Conservation (phyloP, 2,329 filamentous ascomycete genomes). For the Hypoxylon sp. region DNA sequence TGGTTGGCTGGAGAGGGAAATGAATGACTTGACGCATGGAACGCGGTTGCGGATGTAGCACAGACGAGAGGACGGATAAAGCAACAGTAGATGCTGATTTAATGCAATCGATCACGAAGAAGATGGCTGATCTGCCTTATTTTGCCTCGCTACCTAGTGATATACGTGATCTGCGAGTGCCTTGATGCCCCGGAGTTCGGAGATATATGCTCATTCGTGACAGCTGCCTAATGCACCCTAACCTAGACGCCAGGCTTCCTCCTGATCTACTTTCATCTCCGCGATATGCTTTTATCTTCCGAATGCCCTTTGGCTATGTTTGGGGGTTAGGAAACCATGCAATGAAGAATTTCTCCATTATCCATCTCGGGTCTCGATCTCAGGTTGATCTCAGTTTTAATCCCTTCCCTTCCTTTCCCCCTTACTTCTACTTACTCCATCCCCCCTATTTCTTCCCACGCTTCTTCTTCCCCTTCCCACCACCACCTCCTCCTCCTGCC, state of each 20-base stretch:
- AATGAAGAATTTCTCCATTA: background rate
- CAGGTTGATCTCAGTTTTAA: background rate
- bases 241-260: background rate
- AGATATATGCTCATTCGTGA: background rate
- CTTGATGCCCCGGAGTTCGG: background rate
- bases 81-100: constrained; percentile 13
- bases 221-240: background rate
- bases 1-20: constrained; percentile 16
- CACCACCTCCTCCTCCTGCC: constrained; percentile 58
- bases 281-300: background rate
- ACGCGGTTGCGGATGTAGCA: constrained; percentile 35
- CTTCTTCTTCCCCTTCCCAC: constrained; percentile 76
- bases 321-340: background rate
- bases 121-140: constrained; percentile 7
- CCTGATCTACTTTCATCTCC: background rate
- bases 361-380: background rate
- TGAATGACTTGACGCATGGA: constrained; percentile 42
- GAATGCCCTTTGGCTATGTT: constrained; percentile 15
- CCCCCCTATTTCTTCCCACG: constrained; percentile 75
- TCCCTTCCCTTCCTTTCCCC: background rate
- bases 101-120: constrained; percentile 46
- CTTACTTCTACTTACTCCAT: background rate
- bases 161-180: background rate
- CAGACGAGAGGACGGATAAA: background rate
- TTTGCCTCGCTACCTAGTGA: too few relatives aligned